phyloP scores from a whole-genome alignment of 1,139 yeast species.

The Yamadazyma siamensis region DNA sequence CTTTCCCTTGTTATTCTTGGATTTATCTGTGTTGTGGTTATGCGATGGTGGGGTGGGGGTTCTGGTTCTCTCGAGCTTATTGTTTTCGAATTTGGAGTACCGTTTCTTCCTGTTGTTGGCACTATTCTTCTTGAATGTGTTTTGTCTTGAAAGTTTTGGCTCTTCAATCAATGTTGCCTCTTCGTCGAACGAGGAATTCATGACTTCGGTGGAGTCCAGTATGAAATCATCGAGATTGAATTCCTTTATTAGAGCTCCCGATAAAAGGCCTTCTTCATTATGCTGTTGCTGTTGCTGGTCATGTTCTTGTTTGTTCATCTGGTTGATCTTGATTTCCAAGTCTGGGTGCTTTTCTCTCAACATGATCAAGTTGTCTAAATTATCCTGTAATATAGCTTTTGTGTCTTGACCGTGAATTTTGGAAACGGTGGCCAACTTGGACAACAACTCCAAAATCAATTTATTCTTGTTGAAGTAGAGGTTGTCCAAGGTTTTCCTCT shows the following conservation, averaged over 20 bases:
- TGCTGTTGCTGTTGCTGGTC: constrained; percentile 1
- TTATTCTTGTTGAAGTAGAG: constrained; percentile 47
- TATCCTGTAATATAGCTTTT: constrained; percentile 31
- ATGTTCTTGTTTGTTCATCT: constrained; percentile 7
- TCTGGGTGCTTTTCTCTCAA: constrained; percentile 38
- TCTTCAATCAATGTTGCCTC: constrained; percentile 30
- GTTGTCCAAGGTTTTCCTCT: constrained; percentile 41
- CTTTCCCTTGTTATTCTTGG: constrained; percentile 13
- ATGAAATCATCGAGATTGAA: constrained; percentile 35
- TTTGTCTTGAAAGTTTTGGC: constrained; percentile 24
- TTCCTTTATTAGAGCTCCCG: constrained; percentile 16
- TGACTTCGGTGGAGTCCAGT: constrained; percentile 31
- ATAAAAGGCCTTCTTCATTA: constrained; percentile 20
- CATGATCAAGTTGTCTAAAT: constrained; percentile 25
- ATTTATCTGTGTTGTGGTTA: constrained; percentile 11
- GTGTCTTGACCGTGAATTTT: constrained; percentile 49
- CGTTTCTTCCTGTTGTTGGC: constrained; percentile 28
- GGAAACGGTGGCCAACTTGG: constrained; percentile 43
- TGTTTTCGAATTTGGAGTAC: constrained; percentile 12
- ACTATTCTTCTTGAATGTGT: constrained; percentile 24
- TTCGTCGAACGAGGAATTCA: constrained; percentile 35
- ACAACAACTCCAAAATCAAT: constrained; percentile 42
- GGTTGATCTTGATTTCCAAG: constrained; percentile 24
- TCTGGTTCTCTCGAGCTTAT: constrained; percentile 14
- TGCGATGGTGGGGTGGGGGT: constrained; percentile 27